Base-by-base conservation (phyloP, 2,329 filamentous ascomycete species). In the Penicillium concentricum region DNA sequence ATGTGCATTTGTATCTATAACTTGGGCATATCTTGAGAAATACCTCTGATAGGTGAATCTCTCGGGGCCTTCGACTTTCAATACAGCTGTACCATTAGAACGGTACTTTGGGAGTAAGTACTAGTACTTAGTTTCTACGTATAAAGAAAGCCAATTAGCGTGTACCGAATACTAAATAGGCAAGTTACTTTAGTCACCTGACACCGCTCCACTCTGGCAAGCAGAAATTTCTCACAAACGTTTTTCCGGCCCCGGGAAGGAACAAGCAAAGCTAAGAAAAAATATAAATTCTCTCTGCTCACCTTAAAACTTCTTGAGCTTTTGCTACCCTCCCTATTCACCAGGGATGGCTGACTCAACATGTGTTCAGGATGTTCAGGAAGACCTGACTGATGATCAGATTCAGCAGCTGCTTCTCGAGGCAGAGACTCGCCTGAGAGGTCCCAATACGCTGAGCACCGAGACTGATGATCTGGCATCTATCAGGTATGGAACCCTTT, bases 351-450 rank as follows among this genome's bases (percentile, higher is more conserved):
- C 43, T 57, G 48, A 54, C 53, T 45, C 55, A 57, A 54, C 54
- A 38, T 53, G 43, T 51, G 54, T 59, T 13, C 45, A 48, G 37
- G 39, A 60, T 34, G 59, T 61, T 53, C 64, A 68, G 41, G 76
- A 79, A 51, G 79, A 81, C 51, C 74, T 88, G 59, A 84, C 81
- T 37, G 85, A 89, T 69, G 81, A 84, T 62, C 82, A 88, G 68
- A 82, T 90, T 49, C 81, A 85, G 52, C 76, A 82, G 68, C 78
- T 90, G 54, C 80, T 90, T 50, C 79, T 80, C 52, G 81, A 87
- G 72, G 87, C 87, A 54, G 85, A 88, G 66, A 72, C 75, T 57
- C 81, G 87, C 60, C 74, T 89, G 60, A 72, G 65, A 64, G 69
- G 70, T 63, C 65, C 56, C 52, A 56, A 60, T 46, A 63, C 61